Evolutionary conservation across 371 early-diverging fungal genomes (phyloP), one percentile per base, ranked within the genome.

Genomic region (Entomophthora muscae): DNA sequence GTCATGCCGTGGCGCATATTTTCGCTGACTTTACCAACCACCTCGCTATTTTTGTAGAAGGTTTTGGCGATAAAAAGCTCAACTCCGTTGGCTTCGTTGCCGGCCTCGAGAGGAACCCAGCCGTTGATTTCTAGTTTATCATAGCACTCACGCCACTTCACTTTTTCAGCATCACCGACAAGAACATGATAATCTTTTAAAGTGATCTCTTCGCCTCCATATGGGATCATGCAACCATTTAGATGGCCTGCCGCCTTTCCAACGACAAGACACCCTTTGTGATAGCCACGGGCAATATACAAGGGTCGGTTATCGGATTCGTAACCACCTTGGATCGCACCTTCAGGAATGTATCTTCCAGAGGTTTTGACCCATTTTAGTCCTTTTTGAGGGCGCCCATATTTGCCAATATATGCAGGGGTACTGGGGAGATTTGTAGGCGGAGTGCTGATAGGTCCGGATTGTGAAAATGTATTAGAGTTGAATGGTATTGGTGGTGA

Each of bases 41-140:
- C 67, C 64, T 75, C 67, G n/a, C 75, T 67, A 42, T 66, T 66
- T 30, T 69, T 63, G 61, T 67, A 56, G 28, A 28, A 57, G 10
- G 71, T 69, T 63, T 75, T 74, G n/a, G 74, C 79, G 3, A 79
- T 64, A 69, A 65, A 79, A 60, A 78, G 64, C 54, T 33, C 30
- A 21, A 29, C 64, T 67, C 32, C 76, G 68, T 68, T 63, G 1
- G 65, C 71, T 61, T 78, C 79, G 28, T 72, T 67, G 17, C 79
- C 77, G 28, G 67, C 79, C 32, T 72, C 70, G 24, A 79, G 70
- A n/a, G 65, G 70, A 0, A 52, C 30, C 24, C 56, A 51, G 13
- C 57, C 63, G 17, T 64, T 57, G 32, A 59, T 63, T 55, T 64
- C 62, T 55, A 63, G 54, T n/a, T 31, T 28, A n/a, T 75, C 78